A percentile compares a stretch with the other conserved stretches of the same genome.
These are phyloP conservation scores for Metschnikowia arizonensis DNA, from an alignment of 805 yeast species.

Conservation along the genomic window DNA sequence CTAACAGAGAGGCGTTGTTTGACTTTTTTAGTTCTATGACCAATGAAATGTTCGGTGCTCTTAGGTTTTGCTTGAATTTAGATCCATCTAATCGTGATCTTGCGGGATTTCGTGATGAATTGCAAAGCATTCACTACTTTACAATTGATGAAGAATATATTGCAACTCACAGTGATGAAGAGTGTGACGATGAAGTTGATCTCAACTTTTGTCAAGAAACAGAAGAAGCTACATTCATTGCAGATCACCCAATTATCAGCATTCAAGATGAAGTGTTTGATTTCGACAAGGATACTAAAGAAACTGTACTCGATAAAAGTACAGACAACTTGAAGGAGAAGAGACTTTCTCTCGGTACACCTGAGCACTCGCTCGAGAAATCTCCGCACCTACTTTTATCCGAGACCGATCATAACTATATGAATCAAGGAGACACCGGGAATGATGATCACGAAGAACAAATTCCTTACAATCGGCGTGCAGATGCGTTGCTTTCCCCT, in stretches of 20 bases:
- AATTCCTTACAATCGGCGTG: constrained; percentile 37
- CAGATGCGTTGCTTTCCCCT: constrained; percentile 40
- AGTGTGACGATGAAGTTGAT: constrained; percentile 29
- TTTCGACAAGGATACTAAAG: constrained; percentile 6
- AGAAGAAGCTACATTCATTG: constrained; percentile 12
- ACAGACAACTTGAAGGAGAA: not conserved
- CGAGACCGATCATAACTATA: not conserved
- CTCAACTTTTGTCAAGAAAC: constrained; percentile 25
- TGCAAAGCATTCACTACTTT: constrained; percentile 57
- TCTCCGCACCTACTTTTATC: not conserved
- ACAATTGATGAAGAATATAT: constrained; percentile 71
- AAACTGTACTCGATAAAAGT: not conserved
- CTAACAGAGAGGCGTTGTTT: constrained; percentile 82
- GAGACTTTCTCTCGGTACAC: not conserved
- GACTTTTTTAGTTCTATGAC: constrained; percentile 91
- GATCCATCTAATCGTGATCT: constrained; percentile 85
- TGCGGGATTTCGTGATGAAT: constrained; percentile 53
- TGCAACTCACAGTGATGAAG: constrained; percentile 44
- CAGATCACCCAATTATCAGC: constrained; percentile 4
- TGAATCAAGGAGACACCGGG: not conserved
- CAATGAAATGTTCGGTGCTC: constrained; percentile 77
- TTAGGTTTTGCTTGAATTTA: constrained; percentile 71
- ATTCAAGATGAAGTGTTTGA: constrained; percentile 11
- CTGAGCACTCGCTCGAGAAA: not conserved
- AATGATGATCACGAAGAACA: constrained; percentile 6